Percentiles rank a stretch among this genome's conserved stretches.
These are phyloP conservation scores for Plantago major DNA, from an alignment of 257 asterid genomes.

Conservation along the genomic window DNA sequence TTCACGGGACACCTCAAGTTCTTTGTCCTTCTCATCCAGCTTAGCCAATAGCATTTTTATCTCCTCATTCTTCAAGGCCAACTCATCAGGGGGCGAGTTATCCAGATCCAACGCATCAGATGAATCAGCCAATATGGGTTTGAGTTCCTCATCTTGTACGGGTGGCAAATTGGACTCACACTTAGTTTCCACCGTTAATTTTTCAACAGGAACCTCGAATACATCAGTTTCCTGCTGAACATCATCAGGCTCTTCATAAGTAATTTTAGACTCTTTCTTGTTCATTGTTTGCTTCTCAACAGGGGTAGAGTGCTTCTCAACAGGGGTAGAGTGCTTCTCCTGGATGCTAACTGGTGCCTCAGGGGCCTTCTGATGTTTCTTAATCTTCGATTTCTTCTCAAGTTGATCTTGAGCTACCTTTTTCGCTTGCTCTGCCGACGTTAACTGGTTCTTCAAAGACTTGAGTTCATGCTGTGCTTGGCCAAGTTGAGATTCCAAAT, in stretches of 20 bases:
- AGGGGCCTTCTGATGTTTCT: constrained; percentile 30
- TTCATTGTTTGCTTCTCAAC: constrained; percentile 23
- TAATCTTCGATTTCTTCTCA: constrained; percentile 54
- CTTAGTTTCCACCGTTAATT: constrained; percentile 30
- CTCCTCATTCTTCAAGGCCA: constrained; percentile 47
- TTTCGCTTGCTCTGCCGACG: constrained; percentile 63
- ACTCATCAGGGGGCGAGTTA: constrained; percentile 35
- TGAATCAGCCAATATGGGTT: constrained; percentile 3
- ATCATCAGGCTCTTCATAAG: constrained; percentile 34
- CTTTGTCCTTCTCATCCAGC: constrained; percentile 55
- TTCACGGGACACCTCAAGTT: constrained; percentile 24
- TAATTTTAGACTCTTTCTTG: constrained; percentile 16
- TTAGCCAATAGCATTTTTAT: constrained; percentile 31
- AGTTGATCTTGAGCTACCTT: constrained; percentile 60
- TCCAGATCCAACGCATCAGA: constrained; percentile 27
- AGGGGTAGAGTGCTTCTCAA: constrained; percentile 29
- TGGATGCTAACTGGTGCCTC: constrained; percentile 19
- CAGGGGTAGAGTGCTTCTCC: constrained; percentile 30
- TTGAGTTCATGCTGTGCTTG: constrained; percentile 84
- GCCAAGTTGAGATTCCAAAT: constrained; percentile 87
- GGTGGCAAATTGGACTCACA: constrained; percentile 19
- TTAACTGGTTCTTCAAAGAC: constrained; percentile 59
- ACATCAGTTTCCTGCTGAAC: constrained; percentile 62
- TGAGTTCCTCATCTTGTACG: constrained; percentile 32
- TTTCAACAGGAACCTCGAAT: constrained; percentile 62